Base-by-base conservation (phyloP, 164 flowering plant genomes). In the Stephania japonica region DNA sequence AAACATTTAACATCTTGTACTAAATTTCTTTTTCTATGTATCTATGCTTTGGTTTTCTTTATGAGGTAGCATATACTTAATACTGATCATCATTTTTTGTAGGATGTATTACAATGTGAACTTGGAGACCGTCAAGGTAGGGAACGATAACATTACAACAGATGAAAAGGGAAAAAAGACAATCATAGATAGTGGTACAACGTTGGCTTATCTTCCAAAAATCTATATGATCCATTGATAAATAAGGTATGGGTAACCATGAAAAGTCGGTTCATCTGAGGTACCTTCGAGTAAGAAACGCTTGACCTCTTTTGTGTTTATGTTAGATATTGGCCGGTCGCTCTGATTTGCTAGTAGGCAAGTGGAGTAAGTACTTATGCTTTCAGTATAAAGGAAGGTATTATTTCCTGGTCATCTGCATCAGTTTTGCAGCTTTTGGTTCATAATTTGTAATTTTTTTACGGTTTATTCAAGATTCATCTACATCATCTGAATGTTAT, bases 161-260 rank as follows among this genome's bases (percentile, higher is more conserved):
- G 90, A 86, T 83, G 53, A 75, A 65, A 87, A 87, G 80, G 90
- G 83, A 27, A 84, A 71, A 72, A 91, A 89, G 69, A 84, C 97
- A 42, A 87, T 94, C 41, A 84, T 94, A 72, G 99, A 94, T 76
- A 92, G 97, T 78, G 99, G 99, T 67, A 91, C 97, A 75, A 94
- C 99, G 21, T 82, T 94, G 85, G 90, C 97, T 4, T 92, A 92
- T 81, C 84, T 94, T 80, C 93, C 97, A 27, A 76, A 83, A 80
- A 53, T 26, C 80, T 88, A 73, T 94, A 84, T 76, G 72, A 76
- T 4, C 80, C 84, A 70, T n/a, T 94, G 43, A 77, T 91, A 41
- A 53, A 1, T 6, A 72, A 72, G 88, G 94, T 86, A 79, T 32
- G 75, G 68, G 9, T 6, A 18, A 27, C 42, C 65, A 27, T 49